A percentile compares a stretch with the other conserved stretches of the same genome.
phyloP scores from a whole-genome alignment of 139 green algal genomes.

The Yamagishiella unicocca region DNA sequence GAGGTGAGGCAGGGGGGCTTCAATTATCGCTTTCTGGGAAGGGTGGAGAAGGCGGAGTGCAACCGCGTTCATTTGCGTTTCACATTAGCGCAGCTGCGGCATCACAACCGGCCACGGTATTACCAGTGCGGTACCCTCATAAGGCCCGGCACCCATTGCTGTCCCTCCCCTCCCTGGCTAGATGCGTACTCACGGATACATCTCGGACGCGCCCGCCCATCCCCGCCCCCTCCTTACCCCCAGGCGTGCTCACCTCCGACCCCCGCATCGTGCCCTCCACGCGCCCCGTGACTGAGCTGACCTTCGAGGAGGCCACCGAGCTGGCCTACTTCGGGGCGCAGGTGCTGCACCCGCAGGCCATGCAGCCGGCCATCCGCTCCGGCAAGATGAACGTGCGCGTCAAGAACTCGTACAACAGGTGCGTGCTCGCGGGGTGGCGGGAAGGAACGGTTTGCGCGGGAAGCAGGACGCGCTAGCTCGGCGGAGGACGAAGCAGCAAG shows the following conservation, averaged over 20 bases:
- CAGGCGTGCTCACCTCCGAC: slow-evolving; percentile 94
- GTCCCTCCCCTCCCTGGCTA: too few relatives aligned
- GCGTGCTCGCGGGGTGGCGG: too few relatives aligned
- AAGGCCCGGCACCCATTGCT: too few relatives aligned
- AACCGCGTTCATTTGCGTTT: too few relatives aligned
- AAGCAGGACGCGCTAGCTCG: background rate
- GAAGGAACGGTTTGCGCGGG: background rate
- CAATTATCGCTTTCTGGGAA: too few relatives aligned
- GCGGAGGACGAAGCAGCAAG: too few relatives aligned
- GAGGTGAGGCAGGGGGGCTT: too few relatives aligned
- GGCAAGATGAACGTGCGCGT: slow-evolving; percentile 90
- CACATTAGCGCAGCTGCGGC: too few relatives aligned
- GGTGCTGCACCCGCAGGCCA: slow-evolving; percentile 97
- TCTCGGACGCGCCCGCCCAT: background rate
- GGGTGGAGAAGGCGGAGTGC: too few relatives aligned
- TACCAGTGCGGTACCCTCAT: too few relatives aligned
- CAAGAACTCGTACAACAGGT: slow-evolving; percentile 99
- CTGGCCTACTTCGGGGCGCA: slow-evolving; percentile 97
- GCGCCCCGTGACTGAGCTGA: slow-evolving; percentile 89
- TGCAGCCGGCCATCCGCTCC: slow-evolving; percentile 89
- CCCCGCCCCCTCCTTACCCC: background rate
- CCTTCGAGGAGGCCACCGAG: slow-evolving; percentile 98
- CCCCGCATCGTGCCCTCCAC: slow-evolving; percentile 88
- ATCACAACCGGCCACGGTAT: too few relatives aligned
- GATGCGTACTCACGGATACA: too few relatives aligned